Evolutionary conservation across 2,329 filamentous ascomycete species (phyloP).

Genomic region (Cordyceps tenuipes): DNA sequence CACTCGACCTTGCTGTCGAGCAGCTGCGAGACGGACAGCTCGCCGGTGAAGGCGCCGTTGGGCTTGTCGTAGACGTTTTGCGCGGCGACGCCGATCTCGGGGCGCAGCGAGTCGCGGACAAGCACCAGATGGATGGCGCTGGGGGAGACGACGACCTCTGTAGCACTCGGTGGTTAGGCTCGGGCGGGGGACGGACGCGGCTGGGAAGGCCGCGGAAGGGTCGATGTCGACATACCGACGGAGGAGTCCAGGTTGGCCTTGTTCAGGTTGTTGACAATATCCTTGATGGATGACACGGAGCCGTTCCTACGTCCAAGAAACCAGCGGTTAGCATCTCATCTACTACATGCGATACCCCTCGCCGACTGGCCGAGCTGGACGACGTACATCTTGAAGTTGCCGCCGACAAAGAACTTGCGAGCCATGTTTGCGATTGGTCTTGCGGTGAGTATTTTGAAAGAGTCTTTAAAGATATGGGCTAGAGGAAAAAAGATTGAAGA

Average conservation of each 20-base stretch:
- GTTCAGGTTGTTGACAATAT: constrained; percentile 87
- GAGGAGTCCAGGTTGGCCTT: constrained; percentile 70
- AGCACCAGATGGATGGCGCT: constrained; percentile 85
- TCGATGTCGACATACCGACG: constrained; percentile 46
- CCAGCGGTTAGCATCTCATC: not conserved
- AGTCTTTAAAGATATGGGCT: not conserved
- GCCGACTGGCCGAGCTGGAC: not conserved
- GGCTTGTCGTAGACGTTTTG: constrained; percentile 98
- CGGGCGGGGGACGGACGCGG: not conserved
- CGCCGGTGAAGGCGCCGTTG: constrained; percentile 93
- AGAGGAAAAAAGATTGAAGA: not conserved
- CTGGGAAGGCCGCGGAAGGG: not conserved
- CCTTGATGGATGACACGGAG: constrained; percentile 77
- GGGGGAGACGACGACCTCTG: constrained; percentile 92
- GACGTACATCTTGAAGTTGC: constrained; percentile 97
- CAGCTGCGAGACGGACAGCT: constrained; percentile 88
- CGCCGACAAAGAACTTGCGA: constrained; percentile 95
- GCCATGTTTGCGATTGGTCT: constrained; percentile 57
- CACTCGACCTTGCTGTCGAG: constrained; percentile 82
- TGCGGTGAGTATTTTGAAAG: constrained; percentile 2
- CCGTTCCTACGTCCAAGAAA: constrained; percentile 64
- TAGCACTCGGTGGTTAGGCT: constrained; percentile 9
- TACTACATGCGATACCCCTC: constrained; percentile 4
- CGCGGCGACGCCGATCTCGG: constrained; percentile 75
- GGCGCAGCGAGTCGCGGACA: constrained; percentile 67